These are phyloP conservation scores for Sphaerostilbella broomeana DNA, from an alignment of 2,329 filamentous ascomycete genomes.

Conservation along the genomic window DNA sequence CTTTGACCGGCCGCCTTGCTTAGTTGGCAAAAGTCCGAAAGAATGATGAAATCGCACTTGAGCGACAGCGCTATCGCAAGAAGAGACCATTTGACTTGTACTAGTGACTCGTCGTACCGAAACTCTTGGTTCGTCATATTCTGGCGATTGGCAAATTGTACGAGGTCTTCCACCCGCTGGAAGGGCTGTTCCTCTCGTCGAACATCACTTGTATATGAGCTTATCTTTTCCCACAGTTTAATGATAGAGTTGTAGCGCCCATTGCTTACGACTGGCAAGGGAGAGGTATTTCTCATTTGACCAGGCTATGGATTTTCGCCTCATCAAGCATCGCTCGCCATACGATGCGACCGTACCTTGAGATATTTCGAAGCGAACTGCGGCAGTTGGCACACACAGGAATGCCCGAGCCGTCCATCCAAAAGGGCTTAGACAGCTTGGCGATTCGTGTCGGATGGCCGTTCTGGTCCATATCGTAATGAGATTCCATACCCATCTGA, in stretches of 20 bases:
- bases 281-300: conserved; percentile 28
- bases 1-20: conserved; percentile 2
- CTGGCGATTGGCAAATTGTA: conserved; percentile 33
- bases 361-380: conserved; percentile 49
- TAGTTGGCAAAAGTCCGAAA: conserved; percentile 33
- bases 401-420: conserved; percentile 34
- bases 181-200: conserved; percentile 43
- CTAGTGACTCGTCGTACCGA: conserved; percentile 27
- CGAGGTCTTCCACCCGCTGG: conserved; percentile 38
- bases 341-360: conserved; percentile 57
- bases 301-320: conserved; percentile 54
- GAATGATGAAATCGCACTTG: conserved; percentile 41
- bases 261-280: conserved; percentile 9
- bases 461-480: conserved; percentile 39
- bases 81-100: conserved; percentile 33
- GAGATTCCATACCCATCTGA: conserved; percentile 45
- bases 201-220: conserved; percentile 22
- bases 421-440: conserved; percentile 40
- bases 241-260: conserved; percentile 11
- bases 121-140: conserved; percentile 22
- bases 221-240: conserved; percentile 12
- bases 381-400: conserved; percentile 55
- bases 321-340: conserved; percentile 55
- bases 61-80: conserved; percentile 39
- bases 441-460: conserved; percentile 28